Conservation (phyloP, 2,329 filamentous ascomycete genomes). For the Alternaria panax region DNA sequence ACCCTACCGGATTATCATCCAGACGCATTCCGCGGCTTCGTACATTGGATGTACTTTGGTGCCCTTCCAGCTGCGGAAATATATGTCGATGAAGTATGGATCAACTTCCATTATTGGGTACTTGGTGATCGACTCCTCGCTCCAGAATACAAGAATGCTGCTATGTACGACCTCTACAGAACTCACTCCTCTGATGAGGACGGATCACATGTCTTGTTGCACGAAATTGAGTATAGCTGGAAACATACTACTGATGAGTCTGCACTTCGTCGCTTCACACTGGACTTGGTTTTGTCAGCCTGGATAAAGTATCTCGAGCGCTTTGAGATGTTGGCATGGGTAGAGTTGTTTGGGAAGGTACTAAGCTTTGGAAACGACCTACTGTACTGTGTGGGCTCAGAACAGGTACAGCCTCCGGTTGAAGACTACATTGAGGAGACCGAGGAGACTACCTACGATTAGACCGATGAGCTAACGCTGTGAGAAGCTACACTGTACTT, state of each 20-base stretch:
- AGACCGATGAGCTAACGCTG: neutral
- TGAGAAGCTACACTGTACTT: neutral
- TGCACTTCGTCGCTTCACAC: neutral
- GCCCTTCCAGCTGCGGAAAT: accelerated
- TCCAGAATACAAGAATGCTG: neutral
- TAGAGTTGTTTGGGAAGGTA: neutral
- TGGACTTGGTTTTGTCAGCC: neutral
- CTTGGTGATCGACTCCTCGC: neutral
- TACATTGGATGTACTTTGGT: neutral
- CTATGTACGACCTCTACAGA: neutral
- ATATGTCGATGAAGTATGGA: neutral
- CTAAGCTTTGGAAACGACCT: neutral
- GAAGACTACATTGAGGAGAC: neutral
- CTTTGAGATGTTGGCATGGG: neutral
- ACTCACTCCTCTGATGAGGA: accelerated
- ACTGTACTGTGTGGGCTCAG: neutral
- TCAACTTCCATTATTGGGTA: neutral
- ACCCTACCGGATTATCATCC: neutral
- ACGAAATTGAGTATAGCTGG: neutral
- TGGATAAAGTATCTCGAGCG: accelerated
- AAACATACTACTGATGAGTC: neutral
- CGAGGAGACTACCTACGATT: neutral
- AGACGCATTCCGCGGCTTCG: neutral
- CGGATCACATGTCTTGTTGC: neutral
- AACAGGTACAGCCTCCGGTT: accelerated